These are phyloP conservation scores for Lignosus rhinocerotis DNA, from an alignment of 1,284 basidiomycete genomes.

Conservation along the genomic window DNA sequence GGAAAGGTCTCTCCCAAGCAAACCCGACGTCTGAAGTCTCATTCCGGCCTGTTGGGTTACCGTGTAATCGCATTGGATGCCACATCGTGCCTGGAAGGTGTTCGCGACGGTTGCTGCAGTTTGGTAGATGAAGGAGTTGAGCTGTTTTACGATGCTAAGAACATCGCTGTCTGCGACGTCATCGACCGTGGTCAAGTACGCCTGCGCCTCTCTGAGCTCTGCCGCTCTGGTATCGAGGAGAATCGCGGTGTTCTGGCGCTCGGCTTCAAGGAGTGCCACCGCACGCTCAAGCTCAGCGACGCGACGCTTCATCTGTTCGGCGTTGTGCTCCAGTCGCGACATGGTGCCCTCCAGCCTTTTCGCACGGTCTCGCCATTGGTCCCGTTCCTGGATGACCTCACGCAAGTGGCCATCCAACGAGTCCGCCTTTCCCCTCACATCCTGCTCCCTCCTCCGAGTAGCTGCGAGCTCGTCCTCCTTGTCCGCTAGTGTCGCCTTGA, in stretches of 20 bases:
- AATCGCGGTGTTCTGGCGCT: background rate
- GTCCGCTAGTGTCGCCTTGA: too few species aligned
- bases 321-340: background rate
- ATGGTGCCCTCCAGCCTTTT: background rate
- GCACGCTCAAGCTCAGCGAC: background rate
- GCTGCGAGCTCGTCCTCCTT: too few species aligned
- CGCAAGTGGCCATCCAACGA: too few species aligned
- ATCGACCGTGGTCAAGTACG: constrained; percentile 24
- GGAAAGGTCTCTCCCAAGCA: constrained; percentile 39
- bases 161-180: constrained; percentile 26
- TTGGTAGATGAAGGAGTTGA: constrained; percentile 30
- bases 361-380: background rate
- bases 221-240: constrained; percentile 22
- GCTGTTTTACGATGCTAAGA: constrained; percentile 12
- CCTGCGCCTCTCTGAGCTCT: constrained; percentile 26
- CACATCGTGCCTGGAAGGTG: constrained; percentile 3
- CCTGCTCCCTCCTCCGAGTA: too few species aligned
- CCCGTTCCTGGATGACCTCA: background rate
- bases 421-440: too few species aligned
- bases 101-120: constrained; percentile 20
- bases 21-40: constrained; percentile 30
- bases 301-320: background rate
- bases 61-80: background rate
- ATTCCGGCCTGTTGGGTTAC: background rate
- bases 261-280: background rate